Conservation (phyloP, 768 basidiomycete genomes). For the Trametopsis cervina region DNA sequence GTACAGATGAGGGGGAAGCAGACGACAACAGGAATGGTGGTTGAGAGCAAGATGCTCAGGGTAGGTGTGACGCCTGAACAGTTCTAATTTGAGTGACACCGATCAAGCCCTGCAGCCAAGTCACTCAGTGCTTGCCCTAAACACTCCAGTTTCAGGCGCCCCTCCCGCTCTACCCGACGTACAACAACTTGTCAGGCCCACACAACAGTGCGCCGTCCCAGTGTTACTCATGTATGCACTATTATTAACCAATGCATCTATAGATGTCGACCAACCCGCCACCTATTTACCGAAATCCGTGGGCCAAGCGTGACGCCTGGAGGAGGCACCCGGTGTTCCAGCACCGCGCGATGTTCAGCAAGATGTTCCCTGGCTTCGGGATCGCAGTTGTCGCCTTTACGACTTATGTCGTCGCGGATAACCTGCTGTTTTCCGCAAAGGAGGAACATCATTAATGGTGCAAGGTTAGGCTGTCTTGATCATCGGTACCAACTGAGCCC, state of each 20-base stretch:
- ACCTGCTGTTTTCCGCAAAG: constrained; percentile 40
- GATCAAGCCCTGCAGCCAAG: constrained; percentile 26
- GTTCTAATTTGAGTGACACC: constrained; percentile 11
- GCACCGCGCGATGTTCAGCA: constrained; percentile 81
- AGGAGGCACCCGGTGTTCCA: constrained; percentile 85
- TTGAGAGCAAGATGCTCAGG: constrained; percentile 19
- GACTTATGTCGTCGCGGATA: constrained; percentile 83
- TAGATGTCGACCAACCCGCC: constrained; percentile 44
- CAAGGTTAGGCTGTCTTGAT: not conserved
- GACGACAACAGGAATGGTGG: constrained; percentile 16
- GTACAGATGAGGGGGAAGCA: constrained; percentile 3
- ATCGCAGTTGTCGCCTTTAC: constrained; percentile 90
- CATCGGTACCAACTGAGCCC: too few species aligned
- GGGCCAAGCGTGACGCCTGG: constrained; percentile 93
- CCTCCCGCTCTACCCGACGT: not conserved
- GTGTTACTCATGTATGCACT: not conserved
- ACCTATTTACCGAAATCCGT: constrained; percentile 86
- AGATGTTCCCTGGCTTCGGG: constrained; percentile 91
- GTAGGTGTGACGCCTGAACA: constrained; percentile 3
- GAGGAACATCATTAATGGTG: constrained; percentile 8
- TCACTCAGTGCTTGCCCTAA: constrained; percentile 55
- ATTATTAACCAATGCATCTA: not conserved
- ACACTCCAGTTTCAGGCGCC: constrained; percentile 23
- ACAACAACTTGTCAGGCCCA: not conserved
- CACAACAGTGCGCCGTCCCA: not conserved